Conservation (phyloP, 805 yeast genomes). For the Candida peoriensis region DNA sequence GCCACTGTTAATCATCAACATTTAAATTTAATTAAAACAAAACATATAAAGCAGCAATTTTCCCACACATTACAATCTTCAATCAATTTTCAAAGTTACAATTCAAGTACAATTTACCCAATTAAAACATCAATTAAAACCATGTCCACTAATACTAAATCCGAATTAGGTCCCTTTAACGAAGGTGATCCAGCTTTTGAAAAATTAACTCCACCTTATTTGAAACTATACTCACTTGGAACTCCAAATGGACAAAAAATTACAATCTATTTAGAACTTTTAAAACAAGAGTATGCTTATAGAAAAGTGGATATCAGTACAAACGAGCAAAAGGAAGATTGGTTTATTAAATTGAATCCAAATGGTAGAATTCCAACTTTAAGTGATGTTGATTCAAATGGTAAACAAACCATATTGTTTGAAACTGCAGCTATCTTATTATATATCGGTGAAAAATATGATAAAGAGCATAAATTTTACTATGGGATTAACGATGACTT, state of each 20-base stretch:
- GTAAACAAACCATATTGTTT: constrained; percentile 39
- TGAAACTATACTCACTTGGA: constrained; percentile 39
- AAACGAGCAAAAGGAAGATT: constrained; percentile 47
- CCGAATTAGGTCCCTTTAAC: too few species aligned
- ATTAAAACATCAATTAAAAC: too few species aligned
- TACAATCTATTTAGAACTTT: constrained; percentile 30
- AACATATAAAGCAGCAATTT: too few species aligned
- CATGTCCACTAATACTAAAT: too few species aligned
- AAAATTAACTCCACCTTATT: constrained; percentile 33
- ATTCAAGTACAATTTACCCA: too few species aligned
- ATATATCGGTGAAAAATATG: constrained; percentile 58
- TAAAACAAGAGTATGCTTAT: constrained; percentile 28
- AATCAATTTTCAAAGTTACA: too few species aligned
- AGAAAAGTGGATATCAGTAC: constrained; percentile 36
- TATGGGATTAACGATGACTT: constrained; percentile 30
- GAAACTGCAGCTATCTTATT: constrained; percentile 61
- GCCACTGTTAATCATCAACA: too few species aligned
- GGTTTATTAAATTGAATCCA: constrained; percentile 54
- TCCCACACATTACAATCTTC: too few species aligned
- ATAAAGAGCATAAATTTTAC: constrained; percentile 42
- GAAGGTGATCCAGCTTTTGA: constrained; percentile 27
- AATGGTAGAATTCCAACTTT: constrained; percentile 63
- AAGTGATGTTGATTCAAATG: constrained; percentile 32
- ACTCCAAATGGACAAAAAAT: constrained; percentile 40
- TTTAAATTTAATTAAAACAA: too few species aligned